Evolutionary conservation across 2,329 filamentous ascomycete genomes (phyloP).

Genomic region (Sporothrix luriei): DNA sequence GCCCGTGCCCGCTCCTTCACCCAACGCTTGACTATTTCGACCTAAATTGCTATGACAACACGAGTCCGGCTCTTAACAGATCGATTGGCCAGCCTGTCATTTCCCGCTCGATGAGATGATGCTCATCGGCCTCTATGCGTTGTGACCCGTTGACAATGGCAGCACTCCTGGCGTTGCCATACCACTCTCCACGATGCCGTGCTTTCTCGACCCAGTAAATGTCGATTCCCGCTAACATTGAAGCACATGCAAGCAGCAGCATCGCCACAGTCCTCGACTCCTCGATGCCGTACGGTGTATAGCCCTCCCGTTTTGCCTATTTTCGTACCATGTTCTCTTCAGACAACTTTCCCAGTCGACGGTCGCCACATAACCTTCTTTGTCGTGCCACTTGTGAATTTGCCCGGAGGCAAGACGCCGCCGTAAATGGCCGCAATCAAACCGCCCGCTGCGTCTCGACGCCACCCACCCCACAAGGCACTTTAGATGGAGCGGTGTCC

Average conservation of each 20-base stretch:
- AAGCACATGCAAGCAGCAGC: neutral
- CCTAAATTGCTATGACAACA: neutral
- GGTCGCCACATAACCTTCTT: neutral
- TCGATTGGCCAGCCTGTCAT: neutral
- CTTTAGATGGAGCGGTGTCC: neutral
- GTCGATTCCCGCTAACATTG: neutral
- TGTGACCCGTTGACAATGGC: neutral
- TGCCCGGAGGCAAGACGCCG: constrained; percentile 22
- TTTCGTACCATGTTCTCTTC: neutral
- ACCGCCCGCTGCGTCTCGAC: neutral
- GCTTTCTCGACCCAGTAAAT: neutral
- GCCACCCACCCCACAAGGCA: neutral
- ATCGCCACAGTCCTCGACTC: neutral
- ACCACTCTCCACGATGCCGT: neutral
- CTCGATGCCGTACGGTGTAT: neutral
- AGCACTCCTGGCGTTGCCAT: neutral
- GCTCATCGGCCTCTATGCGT: neutral
- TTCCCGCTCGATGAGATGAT: neutral
- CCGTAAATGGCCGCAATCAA: constrained; percentile 17
- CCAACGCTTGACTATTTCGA: neutral
- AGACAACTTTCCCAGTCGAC: neutral
- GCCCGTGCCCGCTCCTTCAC: neutral
- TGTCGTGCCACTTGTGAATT: neutral
- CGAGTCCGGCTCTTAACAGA: neutral
- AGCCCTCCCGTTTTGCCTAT: neutral